Evolutionary conservation across 495 filamentous ascomycete species (phyloP).

Genomic region (Neurospora cerealis): DNA sequence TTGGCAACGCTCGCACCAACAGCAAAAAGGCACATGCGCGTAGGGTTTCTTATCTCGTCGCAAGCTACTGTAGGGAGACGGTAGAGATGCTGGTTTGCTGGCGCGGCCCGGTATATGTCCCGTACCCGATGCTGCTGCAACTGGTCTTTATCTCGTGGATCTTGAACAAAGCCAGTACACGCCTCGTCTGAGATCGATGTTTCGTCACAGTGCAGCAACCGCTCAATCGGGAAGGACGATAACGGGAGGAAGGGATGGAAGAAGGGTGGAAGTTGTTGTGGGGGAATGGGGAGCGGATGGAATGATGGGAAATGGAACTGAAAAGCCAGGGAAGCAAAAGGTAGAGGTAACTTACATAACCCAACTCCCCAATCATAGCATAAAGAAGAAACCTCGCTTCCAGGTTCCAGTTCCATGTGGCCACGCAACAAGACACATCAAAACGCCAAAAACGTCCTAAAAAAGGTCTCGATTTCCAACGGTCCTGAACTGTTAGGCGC

Average conservation of each 20-base stretch:
- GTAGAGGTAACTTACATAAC: not conserved
- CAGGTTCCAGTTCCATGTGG: not conserved
- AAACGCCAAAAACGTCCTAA: not conserved
- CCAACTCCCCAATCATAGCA: not conserved
- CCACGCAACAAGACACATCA: not conserved
- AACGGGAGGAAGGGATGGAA: not conserved
- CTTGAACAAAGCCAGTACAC: not conserved
- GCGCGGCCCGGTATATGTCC: not conserved
- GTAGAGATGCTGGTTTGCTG: not conserved
- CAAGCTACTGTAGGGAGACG: not conserved
- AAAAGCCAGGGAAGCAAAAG: not conserved
- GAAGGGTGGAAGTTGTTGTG: not conserved
- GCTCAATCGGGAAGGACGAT: not conserved
- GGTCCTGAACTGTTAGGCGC: not conserved
- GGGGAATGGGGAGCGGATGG: not conserved
- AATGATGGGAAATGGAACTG: not conserved
- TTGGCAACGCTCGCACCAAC: not conserved
- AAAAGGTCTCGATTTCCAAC: not conserved
- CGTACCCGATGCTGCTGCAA: not conserved
- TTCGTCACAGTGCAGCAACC: not conserved
- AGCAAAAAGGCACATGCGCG: not conserved
- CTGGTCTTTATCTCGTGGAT: not conserved
- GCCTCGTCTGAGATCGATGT: not conserved
- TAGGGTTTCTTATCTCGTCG: not conserved
- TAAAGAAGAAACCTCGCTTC: not conserved